Evolutionary conservation across 2,329 filamentous ascomycete species (phyloP), one percentile per base, ranked within the genome.

Genomic region (Ceratocystis albifundus): DNA sequence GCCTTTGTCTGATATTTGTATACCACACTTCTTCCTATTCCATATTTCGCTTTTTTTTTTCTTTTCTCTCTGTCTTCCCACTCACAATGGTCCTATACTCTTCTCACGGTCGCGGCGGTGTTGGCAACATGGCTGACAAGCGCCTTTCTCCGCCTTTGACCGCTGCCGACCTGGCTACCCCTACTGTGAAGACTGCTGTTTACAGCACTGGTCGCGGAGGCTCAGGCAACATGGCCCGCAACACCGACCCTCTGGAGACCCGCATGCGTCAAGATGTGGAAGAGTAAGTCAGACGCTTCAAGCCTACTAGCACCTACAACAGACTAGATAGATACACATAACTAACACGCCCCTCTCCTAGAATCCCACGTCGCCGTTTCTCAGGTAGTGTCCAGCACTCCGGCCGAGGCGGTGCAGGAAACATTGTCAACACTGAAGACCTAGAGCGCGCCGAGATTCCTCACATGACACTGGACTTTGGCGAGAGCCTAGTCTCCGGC

Each of bases 191-290:
- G 78, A 83, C 83, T 61, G 78, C 88, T n/a, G 80, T 89, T 70
- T 91, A 93, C 73, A 96, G 92, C 22, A 96, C 92, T 2, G 92
- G 92, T 66, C 88, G 92, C 64, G 92, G 92, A 66, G 92, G 92
- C 69, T 86, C 84, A 3, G 91, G 91, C 68, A 96, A 96, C 79
- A 96, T 96, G 88, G 85, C 88, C 61, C 79, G 77, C 70, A 86
- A 87, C 73, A 84, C 84, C 69, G 87, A 94, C 71, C 84, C 87
- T 2, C 77, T 80, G 53, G 84, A 89, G 73, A 90, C 92, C 45
- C 87, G 92, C 69, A 80, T 84, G 65, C 86, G 86, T 53, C 93
- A 97, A 76, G 92, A 96, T 72, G 89, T 96, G 68, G 84, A 87
- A 68, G 83, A 84, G 83, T 86, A 77, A 73, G 82, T 79, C 15